Evolutionary conservation across 176 grass and related monocot species (phyloP).

Genomic region (Olyra latifolia): DNA sequence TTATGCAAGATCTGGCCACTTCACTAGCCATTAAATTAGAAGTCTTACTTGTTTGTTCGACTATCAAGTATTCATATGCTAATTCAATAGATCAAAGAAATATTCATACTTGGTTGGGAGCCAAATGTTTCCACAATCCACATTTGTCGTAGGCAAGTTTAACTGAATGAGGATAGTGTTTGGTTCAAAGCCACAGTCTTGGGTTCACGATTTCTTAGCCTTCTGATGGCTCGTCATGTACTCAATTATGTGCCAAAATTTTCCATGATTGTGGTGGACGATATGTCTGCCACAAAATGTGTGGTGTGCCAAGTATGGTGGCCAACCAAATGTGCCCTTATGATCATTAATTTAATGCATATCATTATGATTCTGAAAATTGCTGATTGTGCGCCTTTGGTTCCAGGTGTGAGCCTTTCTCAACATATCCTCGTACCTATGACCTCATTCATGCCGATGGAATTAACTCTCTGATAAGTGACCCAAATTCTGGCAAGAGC

Average conservation of each 20-base stretch:
- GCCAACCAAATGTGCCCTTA: no score
- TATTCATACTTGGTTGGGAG: neutral
- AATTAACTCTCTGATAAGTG: slow-evolving; percentile 70
- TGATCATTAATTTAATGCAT: no score
- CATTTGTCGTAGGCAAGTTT: no score
- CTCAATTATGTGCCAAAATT: no score
- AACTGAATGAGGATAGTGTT: no score
- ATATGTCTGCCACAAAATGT: no score
- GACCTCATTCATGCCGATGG: slow-evolving; percentile 87
- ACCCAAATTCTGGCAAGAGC: slow-evolving; percentile 49
- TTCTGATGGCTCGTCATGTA: no score
- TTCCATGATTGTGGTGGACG: no score
- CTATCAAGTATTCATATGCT: neutral
- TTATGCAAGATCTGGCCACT: neutral
- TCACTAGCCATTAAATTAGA: neutral
- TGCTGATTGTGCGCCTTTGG: slow-evolving; percentile 25
- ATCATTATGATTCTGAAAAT: slow-evolving; percentile 3
- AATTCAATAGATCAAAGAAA: neutral
- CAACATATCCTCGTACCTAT: slow-evolving; percentile 91
- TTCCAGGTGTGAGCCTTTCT: slow-evolving; percentile 92
- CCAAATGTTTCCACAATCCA: no score
- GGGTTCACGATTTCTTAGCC: no score
- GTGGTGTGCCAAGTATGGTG: no score
- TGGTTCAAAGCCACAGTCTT: no score
- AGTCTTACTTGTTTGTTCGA: neutral